Conservation (phyloP, 2,329 filamentous ascomycete genomes). For the Alternaria sp. region DNA sequence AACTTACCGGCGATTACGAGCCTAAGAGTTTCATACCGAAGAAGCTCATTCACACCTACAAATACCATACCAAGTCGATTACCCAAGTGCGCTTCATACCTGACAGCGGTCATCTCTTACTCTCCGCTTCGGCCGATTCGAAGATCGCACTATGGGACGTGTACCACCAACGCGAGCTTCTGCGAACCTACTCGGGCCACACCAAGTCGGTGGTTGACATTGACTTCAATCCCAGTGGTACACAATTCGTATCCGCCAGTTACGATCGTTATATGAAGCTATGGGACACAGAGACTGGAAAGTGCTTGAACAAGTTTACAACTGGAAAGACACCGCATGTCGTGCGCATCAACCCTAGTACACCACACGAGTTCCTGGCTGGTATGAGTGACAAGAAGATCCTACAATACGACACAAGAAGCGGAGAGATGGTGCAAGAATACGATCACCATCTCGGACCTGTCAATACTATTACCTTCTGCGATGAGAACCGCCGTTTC, state of each 20-base stretch:
- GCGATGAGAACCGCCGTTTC: slow-evolving; percentile 93
- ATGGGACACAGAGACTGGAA: slow-evolving; percentile 96
- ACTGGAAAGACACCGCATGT: slow-evolving; percentile 97
- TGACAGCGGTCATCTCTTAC: slow-evolving; percentile 81
- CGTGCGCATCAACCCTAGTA: slow-evolving; percentile 88
- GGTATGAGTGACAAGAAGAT: slow-evolving; percentile 99
- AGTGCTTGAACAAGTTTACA: slow-evolving; percentile 86
- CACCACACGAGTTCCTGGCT: slow-evolving; percentile 88
- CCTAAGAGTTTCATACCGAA: slow-evolving; percentile 93
- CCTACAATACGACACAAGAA: slow-evolving; percentile 91
- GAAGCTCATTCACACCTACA: slow-evolving; percentile 92
- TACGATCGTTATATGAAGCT: slow-evolving; percentile 97
- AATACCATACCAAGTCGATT: slow-evolving; percentile 82
- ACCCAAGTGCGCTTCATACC: slow-evolving; percentile 93
- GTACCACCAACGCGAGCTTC: slow-evolving; percentile 86
- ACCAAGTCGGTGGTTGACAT: slow-evolving; percentile 89
- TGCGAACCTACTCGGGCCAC: slow-evolving; percentile 92
- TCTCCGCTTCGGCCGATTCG: slow-evolving; percentile 88
- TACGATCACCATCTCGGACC: slow-evolving; percentile 99
- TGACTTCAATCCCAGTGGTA: slow-evolving; percentile 83
- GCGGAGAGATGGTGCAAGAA: slow-evolving; percentile 87
- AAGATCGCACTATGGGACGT: slow-evolving; percentile 95
- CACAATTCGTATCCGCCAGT: slow-evolving; percentile 86
- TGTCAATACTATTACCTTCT: slow-evolving; percentile 96
- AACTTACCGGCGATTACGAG: slow-evolving; percentile 78